Conservation (phyloP, 495 filamentous ascomycete species). For the Parathielavia hyrcaniae region DNA sequence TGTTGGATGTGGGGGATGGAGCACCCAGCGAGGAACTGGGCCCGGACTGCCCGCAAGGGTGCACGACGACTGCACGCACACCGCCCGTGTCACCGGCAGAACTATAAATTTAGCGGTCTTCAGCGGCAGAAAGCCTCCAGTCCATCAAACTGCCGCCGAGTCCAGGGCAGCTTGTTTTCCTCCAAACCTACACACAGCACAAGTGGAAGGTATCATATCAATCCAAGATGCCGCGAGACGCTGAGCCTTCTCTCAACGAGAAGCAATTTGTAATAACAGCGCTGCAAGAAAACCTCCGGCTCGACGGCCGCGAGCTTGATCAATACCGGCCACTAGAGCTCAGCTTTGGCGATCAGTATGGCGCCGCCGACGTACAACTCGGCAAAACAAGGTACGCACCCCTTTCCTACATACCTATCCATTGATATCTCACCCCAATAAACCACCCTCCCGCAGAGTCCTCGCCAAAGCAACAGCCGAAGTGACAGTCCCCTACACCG, state of each 20-base stretch:
- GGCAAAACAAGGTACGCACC: slow-evolving; percentile 75
- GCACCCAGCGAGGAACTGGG: no score
- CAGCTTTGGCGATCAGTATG: slow-evolving; percentile 83
- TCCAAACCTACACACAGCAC: slow-evolving; percentile 8
- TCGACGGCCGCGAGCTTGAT: slow-evolving; percentile 77
- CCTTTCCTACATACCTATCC: background rate
- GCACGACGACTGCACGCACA: background rate
- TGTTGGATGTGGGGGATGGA: slow-evolving; percentile 11
- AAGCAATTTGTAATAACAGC: slow-evolving; percentile 69
- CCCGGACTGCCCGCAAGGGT: slow-evolving; percentile 7
- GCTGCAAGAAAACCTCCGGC: slow-evolving; percentile 64
- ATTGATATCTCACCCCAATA: background rate
- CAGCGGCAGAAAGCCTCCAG: slow-evolving; percentile 28
- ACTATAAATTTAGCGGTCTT: slow-evolving; percentile 29
- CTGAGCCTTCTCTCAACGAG: slow-evolving; percentile 72
- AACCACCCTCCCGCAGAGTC: slow-evolving; percentile 47
- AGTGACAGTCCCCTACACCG: slow-evolving; percentile 73
- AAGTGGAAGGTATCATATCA: slow-evolving; percentile 2
- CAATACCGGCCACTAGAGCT: slow-evolving; percentile 70
- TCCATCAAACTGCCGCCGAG: slow-evolving; percentile 4
- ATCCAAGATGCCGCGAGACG: slow-evolving; percentile 76
- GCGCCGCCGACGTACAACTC: slow-evolving; percentile 78
- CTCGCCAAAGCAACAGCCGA: slow-evolving; percentile 80
- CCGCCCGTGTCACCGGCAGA: slow-evolving; percentile 19
- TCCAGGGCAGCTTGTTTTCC: slow-evolving; percentile 19